Evolutionary conservation across 2,329 filamentous ascomycete genomes (phyloP).

Genomic region (Phyllosticta citriasiana): DNA sequence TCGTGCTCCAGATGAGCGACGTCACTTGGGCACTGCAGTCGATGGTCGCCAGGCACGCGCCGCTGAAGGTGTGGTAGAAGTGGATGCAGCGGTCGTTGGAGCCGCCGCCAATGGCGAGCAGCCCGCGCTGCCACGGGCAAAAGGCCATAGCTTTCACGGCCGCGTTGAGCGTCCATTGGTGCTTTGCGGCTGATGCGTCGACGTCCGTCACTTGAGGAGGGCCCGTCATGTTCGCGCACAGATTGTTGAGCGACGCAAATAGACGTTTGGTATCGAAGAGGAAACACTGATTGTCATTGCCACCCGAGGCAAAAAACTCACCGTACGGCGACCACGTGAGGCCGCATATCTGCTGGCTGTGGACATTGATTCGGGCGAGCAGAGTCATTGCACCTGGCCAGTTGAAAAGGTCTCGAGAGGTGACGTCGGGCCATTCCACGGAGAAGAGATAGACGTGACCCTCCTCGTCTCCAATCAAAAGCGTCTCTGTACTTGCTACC

Average conservation of each 20-base stretch:
- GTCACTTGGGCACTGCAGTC: constrained; percentile 91
- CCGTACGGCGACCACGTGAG: constrained; percentile 78
- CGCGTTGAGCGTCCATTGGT: constrained; percentile 70
- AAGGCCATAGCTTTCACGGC: constrained; percentile 97
- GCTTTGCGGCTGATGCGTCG: constrained; percentile 48
- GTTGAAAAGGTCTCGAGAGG: constrained; percentile 54
- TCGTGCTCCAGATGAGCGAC: constrained; percentile 80
- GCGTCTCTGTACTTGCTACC: constrained; percentile 62
- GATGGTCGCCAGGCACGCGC: constrained; percentile 78
- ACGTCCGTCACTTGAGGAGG: constrained; percentile 18
- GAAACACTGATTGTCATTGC: constrained; percentile 84
- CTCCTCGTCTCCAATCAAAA: constrained; percentile 75
- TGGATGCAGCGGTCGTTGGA: constrained; percentile 93
- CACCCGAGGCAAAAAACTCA: constrained; percentile 70
- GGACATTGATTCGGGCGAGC: constrained; percentile 64
- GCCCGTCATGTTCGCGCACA: constrained; percentile 20
- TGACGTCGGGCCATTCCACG: constrained; percentile 63
- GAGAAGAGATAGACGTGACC: constrained; percentile 83
- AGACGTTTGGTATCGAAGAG: constrained; percentile 58
- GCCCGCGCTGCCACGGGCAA: constrained; percentile 81
- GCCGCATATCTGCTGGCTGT: constrained; percentile 85
- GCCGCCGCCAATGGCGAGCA: constrained; percentile 85
- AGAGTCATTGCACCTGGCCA: constrained; percentile 74
- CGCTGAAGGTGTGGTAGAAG: constrained; percentile 83
- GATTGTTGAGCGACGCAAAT: constrained; percentile 14